These are phyloP conservation scores for Coniella vitis DNA, from an alignment of 2,329 filamentous ascomycete genomes.

Conservation along the genomic window DNA sequence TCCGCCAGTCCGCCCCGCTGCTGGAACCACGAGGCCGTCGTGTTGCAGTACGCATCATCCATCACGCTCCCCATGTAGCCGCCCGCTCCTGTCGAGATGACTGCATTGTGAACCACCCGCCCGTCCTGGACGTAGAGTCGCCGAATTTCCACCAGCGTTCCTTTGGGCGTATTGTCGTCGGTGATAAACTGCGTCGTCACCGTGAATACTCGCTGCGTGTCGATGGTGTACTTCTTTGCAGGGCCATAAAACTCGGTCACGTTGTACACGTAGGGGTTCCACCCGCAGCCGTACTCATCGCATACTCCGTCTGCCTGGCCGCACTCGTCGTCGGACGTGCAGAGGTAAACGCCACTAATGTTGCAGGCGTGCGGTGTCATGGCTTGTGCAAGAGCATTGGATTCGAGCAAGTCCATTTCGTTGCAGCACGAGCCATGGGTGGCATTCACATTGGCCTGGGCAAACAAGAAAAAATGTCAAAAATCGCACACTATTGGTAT, in stretches of 20 bases:
- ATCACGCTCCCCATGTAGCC: constrained; percentile 23
- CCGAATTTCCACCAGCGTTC: constrained; percentile 37
- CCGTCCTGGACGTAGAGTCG: constrained; percentile 44
- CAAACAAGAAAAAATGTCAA: constrained; percentile 31
- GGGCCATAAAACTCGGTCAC: constrained; percentile 28
- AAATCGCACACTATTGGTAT: too few species aligned
- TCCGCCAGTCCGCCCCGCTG: constrained; percentile 32
- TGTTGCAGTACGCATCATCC: constrained; percentile 22
- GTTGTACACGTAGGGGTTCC: constrained; percentile 28
- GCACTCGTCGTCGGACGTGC: constrained; percentile 25
- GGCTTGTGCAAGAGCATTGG: constrained; percentile 51
- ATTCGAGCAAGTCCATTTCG: constrained; percentile 64
- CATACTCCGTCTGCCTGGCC: constrained; percentile 26
- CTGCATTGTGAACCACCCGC: constrained; percentile 35
- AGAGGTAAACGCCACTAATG: constrained; percentile 32
- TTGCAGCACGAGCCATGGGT: constrained; percentile 54
- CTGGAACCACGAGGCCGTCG: constrained; percentile 21
- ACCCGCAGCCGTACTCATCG: constrained; percentile 31
- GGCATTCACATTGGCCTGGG: constrained; percentile 46
- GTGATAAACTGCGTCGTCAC: constrained; percentile 46
- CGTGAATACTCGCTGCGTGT: constrained; percentile 32
- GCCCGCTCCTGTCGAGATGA: constrained; percentile 18
- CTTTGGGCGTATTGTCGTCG: constrained; percentile 24
- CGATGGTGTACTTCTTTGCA: constrained; percentile 23
- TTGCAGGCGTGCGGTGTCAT: constrained; percentile 54